Evolutionary conservation across 2,329 filamentous ascomycete genomes (phyloP).

Genomic region (Biscogniauxia sp.): DNA sequence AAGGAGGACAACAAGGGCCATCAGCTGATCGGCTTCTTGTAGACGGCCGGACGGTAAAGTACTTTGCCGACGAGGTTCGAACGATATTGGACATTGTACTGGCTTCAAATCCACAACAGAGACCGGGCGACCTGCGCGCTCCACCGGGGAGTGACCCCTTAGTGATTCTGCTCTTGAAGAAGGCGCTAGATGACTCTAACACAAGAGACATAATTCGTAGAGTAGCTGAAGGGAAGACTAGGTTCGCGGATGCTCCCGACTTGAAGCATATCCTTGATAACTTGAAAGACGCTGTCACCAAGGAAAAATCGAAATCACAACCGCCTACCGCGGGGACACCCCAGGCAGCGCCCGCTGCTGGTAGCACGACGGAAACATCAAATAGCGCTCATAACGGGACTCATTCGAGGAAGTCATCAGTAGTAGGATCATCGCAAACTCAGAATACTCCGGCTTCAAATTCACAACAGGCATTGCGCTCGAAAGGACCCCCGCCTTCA

Average conservation of each 20-base stretch:
- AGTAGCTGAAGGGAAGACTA: conserved; percentile 50
- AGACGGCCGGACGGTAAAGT: conserved; percentile 55
- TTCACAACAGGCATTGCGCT: conserved; percentile 55
- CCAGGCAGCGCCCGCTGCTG: conserved; percentile 25
- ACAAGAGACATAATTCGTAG: conserved; percentile 51
- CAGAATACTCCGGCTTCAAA: conserved; percentile 33
- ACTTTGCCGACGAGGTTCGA: conserved; percentile 58
- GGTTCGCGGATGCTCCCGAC: conserved; percentile 52
- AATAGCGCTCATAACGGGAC: conserved; percentile 30
- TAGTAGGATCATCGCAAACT: conserved; percentile 18
- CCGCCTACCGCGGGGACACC: conserved; percentile 17
- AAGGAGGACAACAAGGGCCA: conserved; percentile 49
- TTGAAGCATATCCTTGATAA: conserved; percentile 52
- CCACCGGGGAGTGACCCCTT: conserved; percentile 55
- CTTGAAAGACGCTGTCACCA: conserved; percentile 42
- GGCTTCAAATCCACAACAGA: conserved; percentile 57
- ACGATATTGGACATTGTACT: conserved; percentile 58
- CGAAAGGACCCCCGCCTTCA: conserved; percentile 55
- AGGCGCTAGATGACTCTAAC: conserved; percentile 51
- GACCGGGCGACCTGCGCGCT: conserved; percentile 49
- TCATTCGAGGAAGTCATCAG: conserved; percentile 29
- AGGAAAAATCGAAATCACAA: conserved; percentile 31
- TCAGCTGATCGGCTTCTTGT: conserved; percentile 55
- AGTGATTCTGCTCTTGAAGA: conserved; percentile 56
- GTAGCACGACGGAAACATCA: conserved; percentile 31